Base-by-base conservation (phyloP, 495 filamentous ascomycete genomes). In the Lasiosphaeriaceae sp. region DNA sequence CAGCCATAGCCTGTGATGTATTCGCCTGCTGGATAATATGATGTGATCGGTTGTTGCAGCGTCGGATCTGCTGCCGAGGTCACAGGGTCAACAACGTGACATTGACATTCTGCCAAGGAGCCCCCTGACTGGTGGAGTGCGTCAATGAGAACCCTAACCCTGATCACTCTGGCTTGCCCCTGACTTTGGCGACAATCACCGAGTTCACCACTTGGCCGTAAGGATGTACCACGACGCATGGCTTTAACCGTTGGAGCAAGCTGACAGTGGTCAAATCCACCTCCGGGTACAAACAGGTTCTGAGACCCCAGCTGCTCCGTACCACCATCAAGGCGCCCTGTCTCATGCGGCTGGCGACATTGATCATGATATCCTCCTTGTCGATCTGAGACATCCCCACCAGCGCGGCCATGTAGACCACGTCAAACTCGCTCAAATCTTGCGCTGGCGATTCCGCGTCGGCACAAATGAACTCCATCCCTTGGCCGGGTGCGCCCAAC, bases 341-440 rank as follows among this genome's bases (percentile, higher is more conserved):
- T 12, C 57, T 53, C 67, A 70, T 70, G 14, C 54, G 31, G 22
- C 26, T 45, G 4, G 51, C 61, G 0, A 68, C 60, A 0, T 58
- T 51, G 17, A 63, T 29, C 1, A 68, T 34, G 29, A 70, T 70
- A 4, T 50, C 52, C 56, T 70, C 67, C 51, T 70, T 70, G 1
- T 66, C 55, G 2, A 39, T 34, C 46, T 68, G 67, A 0, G 66
- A 60, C 9, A 63, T 34, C 0, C 67, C 67, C 0, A 68, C 67
- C 16, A 70, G 50, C n/a, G 67, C 67, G 1, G 67, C 67, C 37
- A 70, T 21, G 54, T 68, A 68, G 1, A 70, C 66, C 1, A 70
- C 63, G 43, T 68, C 67, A 11, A 63, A 66, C 29, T 60, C 63
- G n/a, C n/a, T 26, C 0, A 66, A 51, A 26, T 55, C 54, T 7